These are phyloP conservation scores for Solanum rostratum DNA, from an alignment of 257 asterid genomes.

Conservation along the genomic window DNA sequence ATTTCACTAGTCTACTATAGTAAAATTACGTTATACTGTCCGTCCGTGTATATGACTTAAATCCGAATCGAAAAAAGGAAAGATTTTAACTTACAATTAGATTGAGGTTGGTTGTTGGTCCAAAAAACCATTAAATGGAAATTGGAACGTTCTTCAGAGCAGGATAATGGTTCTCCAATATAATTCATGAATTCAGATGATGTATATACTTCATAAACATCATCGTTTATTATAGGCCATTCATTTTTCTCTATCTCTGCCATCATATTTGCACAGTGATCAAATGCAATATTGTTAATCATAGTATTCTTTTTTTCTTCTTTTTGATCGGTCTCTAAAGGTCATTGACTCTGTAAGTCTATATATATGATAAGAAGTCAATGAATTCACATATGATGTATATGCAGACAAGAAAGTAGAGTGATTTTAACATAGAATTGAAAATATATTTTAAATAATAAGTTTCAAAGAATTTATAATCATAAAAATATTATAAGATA, in stretches of 20 bases:
- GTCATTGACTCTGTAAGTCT: neutral
- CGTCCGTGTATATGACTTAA: neutral
- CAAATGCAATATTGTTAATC: neutral
- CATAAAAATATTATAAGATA: neutral
- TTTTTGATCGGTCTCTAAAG: neutral
- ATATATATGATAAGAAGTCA: neutral
- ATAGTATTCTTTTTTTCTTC: neutral
- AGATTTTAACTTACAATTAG: neutral
- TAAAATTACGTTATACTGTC: neutral
- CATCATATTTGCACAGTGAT: neutral
- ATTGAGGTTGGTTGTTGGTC: neutral
- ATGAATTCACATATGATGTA: neutral
- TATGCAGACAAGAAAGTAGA: too few relatives aligned
- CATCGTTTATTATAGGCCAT: neutral
- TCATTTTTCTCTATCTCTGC: neutral
- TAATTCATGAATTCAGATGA: conserved; percentile 1
- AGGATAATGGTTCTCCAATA: neutral
- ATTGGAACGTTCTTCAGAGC: neutral
- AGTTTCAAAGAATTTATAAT: too few relatives aligned
- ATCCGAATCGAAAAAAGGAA: neutral
- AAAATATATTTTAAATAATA: too few relatives aligned
- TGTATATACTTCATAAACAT: conserved; percentile 1
- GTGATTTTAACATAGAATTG: too few relatives aligned
- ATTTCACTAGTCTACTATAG: too few relatives aligned
- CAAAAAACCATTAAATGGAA: conserved; percentile 1